Conservation (phyloP, 2,329 filamentous ascomycete genomes). For the Bretziella fagacearum region DNA sequence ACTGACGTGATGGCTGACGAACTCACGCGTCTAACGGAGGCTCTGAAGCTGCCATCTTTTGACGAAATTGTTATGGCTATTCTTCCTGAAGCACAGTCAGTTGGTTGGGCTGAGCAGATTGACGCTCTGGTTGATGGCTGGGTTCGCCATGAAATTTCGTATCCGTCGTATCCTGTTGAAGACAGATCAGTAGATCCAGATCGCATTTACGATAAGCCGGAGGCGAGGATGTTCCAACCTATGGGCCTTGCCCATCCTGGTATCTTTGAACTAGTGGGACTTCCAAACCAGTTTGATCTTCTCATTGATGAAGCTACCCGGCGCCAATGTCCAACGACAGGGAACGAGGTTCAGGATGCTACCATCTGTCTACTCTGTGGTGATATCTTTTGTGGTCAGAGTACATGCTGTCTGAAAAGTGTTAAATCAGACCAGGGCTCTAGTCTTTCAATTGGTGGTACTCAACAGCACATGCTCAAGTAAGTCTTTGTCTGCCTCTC, state of each 20-base stretch:
- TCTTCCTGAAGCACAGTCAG: conserved; percentile 26
- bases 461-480: conserved; percentile 78
- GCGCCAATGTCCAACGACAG: conserved; percentile 69
- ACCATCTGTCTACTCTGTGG: conserved; percentile 89
- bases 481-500: conserved; percentile 30
- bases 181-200: not conserved
- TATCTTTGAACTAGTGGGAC: conserved; percentile 83
- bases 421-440: conserved; percentile 28
- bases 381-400: conserved; percentile 91
- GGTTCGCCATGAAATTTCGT: conserved; percentile 45
- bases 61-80: conserved; percentile 57
- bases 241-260: conserved; percentile 57
- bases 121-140: conserved; percentile 44
- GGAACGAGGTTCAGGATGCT: conserved; percentile 80
- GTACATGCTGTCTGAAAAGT: conserved; percentile 68
- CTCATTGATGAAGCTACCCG: conserved; percentile 84
- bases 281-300: conserved; percentile 82
- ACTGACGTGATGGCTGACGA: conserved; percentile 53
- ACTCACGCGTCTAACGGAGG: conserved; percentile 61
- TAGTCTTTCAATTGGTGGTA: conserved; percentile 52
- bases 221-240: conserved; percentile 16
- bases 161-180: not conserved
- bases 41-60: conserved; percentile 59
- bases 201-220: not conserved
- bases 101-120: conserved; percentile 13